Percentiles rank a stretch among this genome's conserved stretches.
These are phyloP conservation scores for Boletus smithii DNA, from an alignment of 1,284 basidiomycete species.

Conservation along the genomic window DNA sequence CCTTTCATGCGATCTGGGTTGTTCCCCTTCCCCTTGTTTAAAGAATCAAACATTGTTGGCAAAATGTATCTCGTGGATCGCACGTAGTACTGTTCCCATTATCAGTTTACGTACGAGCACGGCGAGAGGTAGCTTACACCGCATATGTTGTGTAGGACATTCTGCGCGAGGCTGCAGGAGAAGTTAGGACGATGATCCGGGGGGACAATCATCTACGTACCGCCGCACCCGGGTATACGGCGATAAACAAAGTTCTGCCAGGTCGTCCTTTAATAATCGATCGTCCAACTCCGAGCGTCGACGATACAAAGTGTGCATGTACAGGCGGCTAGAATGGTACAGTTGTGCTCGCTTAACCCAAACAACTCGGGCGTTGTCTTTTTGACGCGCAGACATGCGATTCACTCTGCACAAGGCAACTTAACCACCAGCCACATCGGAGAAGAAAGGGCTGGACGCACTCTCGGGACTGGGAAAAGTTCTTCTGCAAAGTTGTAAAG, in stretches of 20 bases:
- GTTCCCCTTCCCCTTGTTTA: conserved; percentile 73
- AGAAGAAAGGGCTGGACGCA: conserved; percentile 36
- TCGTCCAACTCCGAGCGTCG: conserved; percentile 81
- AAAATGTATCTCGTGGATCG: conserved; percentile 70
- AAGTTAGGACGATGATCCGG: conserved; percentile 4
- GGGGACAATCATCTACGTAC: conserved; percentile 35
- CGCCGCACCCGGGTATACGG: conserved; percentile 79
- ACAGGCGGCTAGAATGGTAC: conserved; percentile 68
- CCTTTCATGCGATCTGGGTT: conserved; percentile 96
- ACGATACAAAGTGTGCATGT: conserved; percentile 81
- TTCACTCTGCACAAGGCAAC: conserved; percentile 45
- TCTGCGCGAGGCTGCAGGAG: conserved; percentile 65
- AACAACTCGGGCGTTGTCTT: conserved; percentile 69
- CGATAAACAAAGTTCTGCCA: conserved; percentile 84
- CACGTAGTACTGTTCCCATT: conserved; percentile 63
- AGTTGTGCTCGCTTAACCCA: conserved; percentile 80
- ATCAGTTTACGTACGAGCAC: conserved; percentile 7
- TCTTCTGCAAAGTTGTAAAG: conserved; percentile 64
- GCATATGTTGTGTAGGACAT: conserved; percentile 64
- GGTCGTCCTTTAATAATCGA: conserved; percentile 62
- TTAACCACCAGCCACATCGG: background rate
- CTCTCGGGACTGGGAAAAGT: conserved; percentile 67
- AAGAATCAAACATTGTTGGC: conserved; percentile 69
- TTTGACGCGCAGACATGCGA: conserved; percentile 70
- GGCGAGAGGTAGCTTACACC: conserved; percentile 44